These are phyloP conservation scores for Daedalea quercina DNA, from an alignment of 768 basidiomycete species.

Conservation along the genomic window DNA sequence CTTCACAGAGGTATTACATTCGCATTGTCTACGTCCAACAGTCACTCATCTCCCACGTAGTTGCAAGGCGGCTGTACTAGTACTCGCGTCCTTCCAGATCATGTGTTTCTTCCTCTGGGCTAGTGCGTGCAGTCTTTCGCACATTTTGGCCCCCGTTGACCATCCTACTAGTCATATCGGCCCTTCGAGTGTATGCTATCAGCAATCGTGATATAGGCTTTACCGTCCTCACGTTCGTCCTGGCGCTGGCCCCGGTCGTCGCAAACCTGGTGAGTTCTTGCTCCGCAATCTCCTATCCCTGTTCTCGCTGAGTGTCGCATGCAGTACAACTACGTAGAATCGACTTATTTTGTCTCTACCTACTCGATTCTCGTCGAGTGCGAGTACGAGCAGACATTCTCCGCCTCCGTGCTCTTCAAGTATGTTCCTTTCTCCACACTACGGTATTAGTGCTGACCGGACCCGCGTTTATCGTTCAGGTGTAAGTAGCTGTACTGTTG, in stretches of 20 bases:
- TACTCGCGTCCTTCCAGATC: not conserved
- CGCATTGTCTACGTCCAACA: not conserved
- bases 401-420: not conserved
- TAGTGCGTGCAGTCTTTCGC: not conserved
- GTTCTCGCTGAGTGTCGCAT: not conserved
- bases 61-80: not conserved
- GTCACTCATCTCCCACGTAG: not conserved
- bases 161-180: not conserved
- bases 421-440: not conserved
- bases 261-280: not conserved
- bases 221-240: not conserved
- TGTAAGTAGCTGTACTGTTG: not conserved
- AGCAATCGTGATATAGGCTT: not conserved
- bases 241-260: not conserved
- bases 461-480: not conserved
- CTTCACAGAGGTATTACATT: not conserved
- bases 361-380: not conserved
- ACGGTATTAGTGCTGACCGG: not conserved
- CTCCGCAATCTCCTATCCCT: no score
- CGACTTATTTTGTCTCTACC: not conserved
- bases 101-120: not conserved
- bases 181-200: slow-evolving; percentile 2
- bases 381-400: not conserved
- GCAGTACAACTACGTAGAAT: not conserved
- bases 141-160: not conserved